A percentile compares a stretch with the other conserved stretches of the same genome.
Conservation (phyloP, 441 rosid species). For the Capsella rubella region DNA sequence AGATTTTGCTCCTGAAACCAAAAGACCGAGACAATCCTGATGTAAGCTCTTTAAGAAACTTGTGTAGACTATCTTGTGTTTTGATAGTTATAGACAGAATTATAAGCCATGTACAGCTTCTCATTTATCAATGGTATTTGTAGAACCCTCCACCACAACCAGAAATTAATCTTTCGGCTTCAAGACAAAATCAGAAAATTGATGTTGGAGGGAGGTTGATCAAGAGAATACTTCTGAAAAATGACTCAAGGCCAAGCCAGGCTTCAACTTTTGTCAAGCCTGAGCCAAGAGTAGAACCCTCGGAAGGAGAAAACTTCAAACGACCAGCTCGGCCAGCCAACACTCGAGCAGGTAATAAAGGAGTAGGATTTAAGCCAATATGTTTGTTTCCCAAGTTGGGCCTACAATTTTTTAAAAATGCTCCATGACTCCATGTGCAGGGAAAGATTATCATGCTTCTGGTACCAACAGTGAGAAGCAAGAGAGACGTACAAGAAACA, state of each 20-base stretch:
- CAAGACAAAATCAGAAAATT: constrained; percentile 50
- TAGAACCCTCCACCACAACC: constrained; percentile 47
- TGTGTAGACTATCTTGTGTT: constrained; percentile 12
- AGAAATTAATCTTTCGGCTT: constrained; percentile 44
- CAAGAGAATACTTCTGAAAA: constrained; percentile 57
- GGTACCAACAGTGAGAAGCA: constrained; percentile 57
- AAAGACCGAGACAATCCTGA: constrained; percentile 57
- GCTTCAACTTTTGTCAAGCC: constrained; percentile 48
- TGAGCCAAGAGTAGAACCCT: constrained; percentile 53
- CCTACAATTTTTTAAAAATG: constrained; percentile 38
- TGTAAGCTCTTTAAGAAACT: constrained; percentile 49
- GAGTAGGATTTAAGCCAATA: constrained; percentile 38
- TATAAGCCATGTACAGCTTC: constrained; percentile 18
- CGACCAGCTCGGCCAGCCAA: constrained; percentile 51
- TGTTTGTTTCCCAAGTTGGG: constrained; percentile 18
- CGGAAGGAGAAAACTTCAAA: constrained; percentile 54
- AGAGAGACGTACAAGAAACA: constrained; percentile 66
- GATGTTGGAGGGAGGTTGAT: constrained; percentile 62
- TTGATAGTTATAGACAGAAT: constrained; percentile 11
- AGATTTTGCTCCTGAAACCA: constrained; percentile 59
- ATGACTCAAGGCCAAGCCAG: constrained; percentile 49
- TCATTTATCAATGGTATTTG: constrained; percentile 18
- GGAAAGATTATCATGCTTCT: constrained; percentile 53
- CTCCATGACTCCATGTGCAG: constrained; percentile 47
- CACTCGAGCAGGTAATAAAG: constrained; percentile 40